Evolutionary conservation across 805 yeast genomes (phyloP), one percentile per base, ranked within the genome.

Genomic region (Monosporozyma yasuniensis): DNA sequence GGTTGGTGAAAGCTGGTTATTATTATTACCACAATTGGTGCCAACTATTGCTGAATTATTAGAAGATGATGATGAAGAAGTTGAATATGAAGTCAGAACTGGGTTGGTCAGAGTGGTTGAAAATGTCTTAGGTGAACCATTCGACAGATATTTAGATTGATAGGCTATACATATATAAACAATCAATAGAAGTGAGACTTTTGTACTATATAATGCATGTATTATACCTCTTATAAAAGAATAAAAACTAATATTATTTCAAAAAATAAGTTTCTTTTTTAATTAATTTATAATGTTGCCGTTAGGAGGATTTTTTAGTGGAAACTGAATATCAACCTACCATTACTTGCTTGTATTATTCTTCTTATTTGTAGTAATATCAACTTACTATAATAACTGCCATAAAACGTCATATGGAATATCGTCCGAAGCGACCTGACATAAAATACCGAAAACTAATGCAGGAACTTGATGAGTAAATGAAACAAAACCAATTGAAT

Each of bases 41-140:
- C 99, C 99, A 32, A 77, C 87, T 52, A 87, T 93, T 66, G 96
- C 98, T 7, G 99, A 93, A 69, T 71, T 93, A 51, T 74, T 93
- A 54, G 99, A 93, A 63, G 98, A 90, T 64, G 98, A 93, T 52
- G 95, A 90, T 54, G 99, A 93, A 66, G 81, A 78, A 46, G 96
- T 93, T 28, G 98, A 93, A 67, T 65, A 79, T 62, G 97, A 89
- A 68, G 96, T 89, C 3, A 83, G 96, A 69, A 77, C 83, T 34
- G 96, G 95, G 12, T 75, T 93, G 54, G 96, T 91, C 8, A 87
- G 86, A 60, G 96, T 87, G 5, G 82, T 93, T 51, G 99, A 93
- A 67, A 82, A 80, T 52, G 96, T 89, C 19, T 74, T 93, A 56
- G 99, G 99, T 45, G 99, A 93, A 68, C 93, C 96, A 44, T 76